Percentiles rank a stretch among this genome's conserved stretches.
phyloP scores from a whole-genome alignment of 1,139 yeast genomes.

The Hyphopichia wangnamkhiaoensis region DNA sequence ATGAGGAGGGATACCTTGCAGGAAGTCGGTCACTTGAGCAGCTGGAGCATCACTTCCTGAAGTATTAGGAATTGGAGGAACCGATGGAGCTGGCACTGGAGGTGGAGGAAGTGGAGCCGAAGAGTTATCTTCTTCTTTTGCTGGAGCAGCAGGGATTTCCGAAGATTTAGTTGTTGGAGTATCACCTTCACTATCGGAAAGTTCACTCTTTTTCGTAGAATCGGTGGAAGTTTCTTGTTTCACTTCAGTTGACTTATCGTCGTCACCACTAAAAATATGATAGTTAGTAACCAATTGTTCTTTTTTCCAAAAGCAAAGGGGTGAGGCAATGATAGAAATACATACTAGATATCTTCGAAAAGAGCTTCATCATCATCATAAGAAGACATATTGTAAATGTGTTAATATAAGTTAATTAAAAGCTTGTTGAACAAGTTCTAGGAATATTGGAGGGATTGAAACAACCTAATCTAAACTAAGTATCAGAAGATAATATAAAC shows the following conservation, averaged over 20 bases:
- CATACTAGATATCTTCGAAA: slow-evolving; percentile 72
- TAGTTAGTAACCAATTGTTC: not conserved
- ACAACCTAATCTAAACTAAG: not conserved
- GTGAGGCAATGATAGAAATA: too few relatives aligned
- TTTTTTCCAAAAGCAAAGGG: too few relatives aligned
- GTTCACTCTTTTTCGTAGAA: not conserved
- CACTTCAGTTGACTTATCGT: not conserved
- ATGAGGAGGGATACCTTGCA: slow-evolving; percentile 4
- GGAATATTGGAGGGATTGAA: not conserved
- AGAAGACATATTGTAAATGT: slow-evolving; percentile 45
- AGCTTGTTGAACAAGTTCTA: not conserved
- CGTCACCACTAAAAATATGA: not conserved
- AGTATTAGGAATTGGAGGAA: slow-evolving; percentile 7
- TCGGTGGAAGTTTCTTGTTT: slow-evolving; percentile 9
- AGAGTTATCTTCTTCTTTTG: not conserved
- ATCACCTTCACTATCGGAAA: not conserved
- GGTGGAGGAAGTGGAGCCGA: slow-evolving; percentile 6
- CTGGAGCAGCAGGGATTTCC: slow-evolving; percentile 7
- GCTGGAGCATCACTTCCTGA: slow-evolving; percentile 9
- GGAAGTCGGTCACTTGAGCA: slow-evolving; percentile 1
- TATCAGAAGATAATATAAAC: slow-evolving; percentile 7
- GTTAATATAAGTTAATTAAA: not conserved
- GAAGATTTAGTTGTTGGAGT: not conserved
- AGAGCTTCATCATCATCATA: slow-evolving; percentile 84
- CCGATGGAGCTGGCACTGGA: slow-evolving; percentile 8